Percentiles rank a stretch among this genome's conserved stretches.
Conservation (phyloP, 176 grass and related monocot genomes). For the Eleusine indica region DNA sequence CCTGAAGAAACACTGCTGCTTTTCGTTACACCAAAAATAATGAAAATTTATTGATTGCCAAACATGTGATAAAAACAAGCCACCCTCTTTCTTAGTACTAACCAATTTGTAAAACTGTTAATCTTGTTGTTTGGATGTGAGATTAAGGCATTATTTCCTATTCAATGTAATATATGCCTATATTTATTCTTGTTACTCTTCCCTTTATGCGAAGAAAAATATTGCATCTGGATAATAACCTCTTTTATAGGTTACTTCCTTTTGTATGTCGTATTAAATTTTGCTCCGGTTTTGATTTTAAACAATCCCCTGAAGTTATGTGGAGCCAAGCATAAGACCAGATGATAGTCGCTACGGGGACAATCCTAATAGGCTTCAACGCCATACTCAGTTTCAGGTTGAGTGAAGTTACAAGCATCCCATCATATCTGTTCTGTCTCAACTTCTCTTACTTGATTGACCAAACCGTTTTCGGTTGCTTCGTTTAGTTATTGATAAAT, state of each 20-base stretch:
- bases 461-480: not conserved
- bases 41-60: too few species aligned
- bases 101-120: too few species aligned
- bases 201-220: too few species aligned
- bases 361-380: slow-evolving; percentile 95
- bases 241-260: too few species aligned
- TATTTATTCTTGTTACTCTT: not conserved
- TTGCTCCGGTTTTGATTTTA: not conserved
- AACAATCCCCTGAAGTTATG: slow-evolving; percentile 58
- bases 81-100: too few species aligned
- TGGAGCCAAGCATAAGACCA: slow-evolving; percentile 89
- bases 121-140: too few species aligned
- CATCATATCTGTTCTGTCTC: not conserved
- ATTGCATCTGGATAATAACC: too few species aligned
- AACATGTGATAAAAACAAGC: too few species aligned
- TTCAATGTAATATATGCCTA: too few species aligned
- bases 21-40: too few species aligned
- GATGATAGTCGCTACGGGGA: slow-evolving; percentile 96
- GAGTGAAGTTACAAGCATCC: not conserved
- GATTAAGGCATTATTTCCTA: too few species aligned
- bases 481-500: not conserved
- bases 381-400: slow-evolving; percentile 98
- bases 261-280: not conserved
- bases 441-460: not conserved
- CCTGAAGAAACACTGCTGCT: too few species aligned